phyloP scores from a whole-genome alignment of 148 eudicot genomes.

The Camellia lanceoleosa region DNA sequence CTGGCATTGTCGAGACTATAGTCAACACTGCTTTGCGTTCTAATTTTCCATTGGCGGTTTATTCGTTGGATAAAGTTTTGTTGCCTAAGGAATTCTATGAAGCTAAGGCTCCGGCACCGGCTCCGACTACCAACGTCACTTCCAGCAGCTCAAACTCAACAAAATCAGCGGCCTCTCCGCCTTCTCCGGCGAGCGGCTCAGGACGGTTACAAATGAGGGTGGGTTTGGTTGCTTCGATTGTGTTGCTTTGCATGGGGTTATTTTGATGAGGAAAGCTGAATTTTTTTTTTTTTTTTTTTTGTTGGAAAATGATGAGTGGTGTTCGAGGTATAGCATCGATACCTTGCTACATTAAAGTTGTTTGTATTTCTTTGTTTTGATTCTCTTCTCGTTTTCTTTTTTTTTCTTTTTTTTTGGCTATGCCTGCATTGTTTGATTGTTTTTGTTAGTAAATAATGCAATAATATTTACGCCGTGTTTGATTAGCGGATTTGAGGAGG shows the following conservation, averaged over 20 bases:
- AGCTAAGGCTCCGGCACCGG: conserved; percentile 35
- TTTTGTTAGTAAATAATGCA: not conserved
- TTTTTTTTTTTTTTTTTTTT: not conserved
- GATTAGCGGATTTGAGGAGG: no score
- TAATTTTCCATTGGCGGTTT: conserved; percentile 51
- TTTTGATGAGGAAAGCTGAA: conserved; percentile 25
- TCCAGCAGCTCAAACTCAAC: conserved; percentile 9
- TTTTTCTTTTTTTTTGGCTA: no score
- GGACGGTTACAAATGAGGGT: conserved; percentile 34
- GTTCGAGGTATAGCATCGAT: not conserved
- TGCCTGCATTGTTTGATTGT: no score
- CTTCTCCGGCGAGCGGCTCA: conserved; percentile 22
- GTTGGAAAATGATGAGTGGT: not conserved
- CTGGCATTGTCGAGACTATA: conserved; percentile 36
- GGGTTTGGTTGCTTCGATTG: conserved; percentile 39
- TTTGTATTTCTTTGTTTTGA: not conserved
- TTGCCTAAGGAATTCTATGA: conserved; percentile 43
- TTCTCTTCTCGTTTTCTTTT: not conserved
- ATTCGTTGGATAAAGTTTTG: conserved; percentile 59
- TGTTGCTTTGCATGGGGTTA: conserved; percentile 38
- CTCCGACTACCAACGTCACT: conserved; percentile 2
- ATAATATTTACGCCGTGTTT: no score
- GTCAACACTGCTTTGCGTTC: conserved; percentile 46
- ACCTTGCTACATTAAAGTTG: not conserved
- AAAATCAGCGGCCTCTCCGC: conserved; percentile 9